Percentiles rank a stretch among this genome's conserved stretches.
phyloP scores from a whole-genome alignment of 345 rosid genomes.

The Eucalyptus cloeziana region DNA sequence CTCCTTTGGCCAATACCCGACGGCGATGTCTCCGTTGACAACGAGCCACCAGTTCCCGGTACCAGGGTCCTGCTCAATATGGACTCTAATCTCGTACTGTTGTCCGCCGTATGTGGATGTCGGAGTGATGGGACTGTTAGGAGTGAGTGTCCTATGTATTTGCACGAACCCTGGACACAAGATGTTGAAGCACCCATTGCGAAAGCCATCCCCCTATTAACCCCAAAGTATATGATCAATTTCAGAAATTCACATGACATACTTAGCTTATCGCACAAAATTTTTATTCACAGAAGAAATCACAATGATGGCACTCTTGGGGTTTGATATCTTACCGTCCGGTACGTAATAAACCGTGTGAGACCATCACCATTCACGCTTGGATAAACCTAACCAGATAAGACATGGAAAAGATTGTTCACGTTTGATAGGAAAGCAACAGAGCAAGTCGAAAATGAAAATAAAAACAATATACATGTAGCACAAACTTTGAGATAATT shows the following conservation, averaged over 20 bases:
- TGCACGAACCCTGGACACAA: neutral
- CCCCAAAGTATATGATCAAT: neutral
- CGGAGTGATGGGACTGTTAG: neutral
- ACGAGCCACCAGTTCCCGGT: neutral
- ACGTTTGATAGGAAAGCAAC: neutral
- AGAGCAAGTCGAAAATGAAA: neutral
- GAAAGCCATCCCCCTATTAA: neutral
- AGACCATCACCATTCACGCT: neutral
- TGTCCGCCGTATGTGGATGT: neutral
- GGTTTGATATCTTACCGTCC: neutral
- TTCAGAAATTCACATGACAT: neutral
- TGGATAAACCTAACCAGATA: neutral
- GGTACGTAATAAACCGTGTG: neutral
- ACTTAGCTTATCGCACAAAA: neutral
- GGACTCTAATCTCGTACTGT: neutral
- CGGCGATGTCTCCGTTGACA: neutral
- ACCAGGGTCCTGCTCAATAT: neutral
- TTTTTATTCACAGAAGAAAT: neutral
- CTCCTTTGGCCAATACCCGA: neutral
- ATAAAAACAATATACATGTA: neutral
- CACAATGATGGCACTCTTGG: neutral
- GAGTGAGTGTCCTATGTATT: neutral
- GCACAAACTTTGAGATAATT: neutral
- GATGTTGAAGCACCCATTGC: neutral
- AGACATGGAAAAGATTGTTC: neutral